Evolutionary conservation across 192 early-diverging fungal species (phyloP).

Genomic region (Cladochytrium replicatum): DNA sequence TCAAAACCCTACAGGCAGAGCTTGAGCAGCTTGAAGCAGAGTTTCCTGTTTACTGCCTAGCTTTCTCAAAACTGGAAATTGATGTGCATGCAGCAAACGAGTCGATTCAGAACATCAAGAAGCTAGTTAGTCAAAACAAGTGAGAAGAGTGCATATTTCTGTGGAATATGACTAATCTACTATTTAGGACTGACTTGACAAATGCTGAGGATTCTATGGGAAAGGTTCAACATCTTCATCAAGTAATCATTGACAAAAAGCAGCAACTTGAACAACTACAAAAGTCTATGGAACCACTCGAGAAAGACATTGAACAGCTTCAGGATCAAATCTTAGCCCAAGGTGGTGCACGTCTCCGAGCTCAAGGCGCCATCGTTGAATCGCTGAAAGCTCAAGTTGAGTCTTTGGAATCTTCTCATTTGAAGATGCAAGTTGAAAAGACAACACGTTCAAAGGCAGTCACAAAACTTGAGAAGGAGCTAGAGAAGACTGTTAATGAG

Average conservation of each 20-base stretch:
- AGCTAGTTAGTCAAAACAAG: background rate
- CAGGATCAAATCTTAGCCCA: slow-evolving; percentile 86
- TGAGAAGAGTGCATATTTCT: background rate
- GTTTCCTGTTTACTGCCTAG: slow-evolving; percentile 45
- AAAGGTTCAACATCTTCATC: too few relatives aligned
- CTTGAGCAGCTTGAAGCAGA: slow-evolving; percentile 9
- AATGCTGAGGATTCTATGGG: slow-evolving; percentile 32
- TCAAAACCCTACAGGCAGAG: slow-evolving; percentile 10
- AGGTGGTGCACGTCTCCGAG: slow-evolving; percentile 77
- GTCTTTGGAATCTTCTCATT: slow-evolving; percentile 51
- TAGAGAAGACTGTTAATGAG: slow-evolving; percentile 53
- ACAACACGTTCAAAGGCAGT: slow-evolving; percentile 66
- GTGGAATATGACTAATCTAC: slow-evolving; percentile 33
- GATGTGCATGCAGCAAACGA: slow-evolving; percentile 56
- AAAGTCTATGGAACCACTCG: slow-evolving; percentile 49
- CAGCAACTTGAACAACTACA: slow-evolving; percentile 18
- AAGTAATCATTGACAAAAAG: too few relatives aligned
- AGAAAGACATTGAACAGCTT: slow-evolving; percentile 67
- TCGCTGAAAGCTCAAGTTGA: slow-evolving; percentile 69
- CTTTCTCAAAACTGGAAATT: slow-evolving; percentile 60
- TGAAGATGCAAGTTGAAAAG: slow-evolving; percentile 63
- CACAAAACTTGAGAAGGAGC: slow-evolving; percentile 56
- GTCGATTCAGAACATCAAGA: too few relatives aligned
- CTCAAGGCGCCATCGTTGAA: slow-evolving; percentile 79
- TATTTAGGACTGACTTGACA: slow-evolving; percentile 38